phyloP scores from a whole-genome alignment of 495 filamentous ascomycete species.

The Annulohypoxylon moriforme region DNA sequence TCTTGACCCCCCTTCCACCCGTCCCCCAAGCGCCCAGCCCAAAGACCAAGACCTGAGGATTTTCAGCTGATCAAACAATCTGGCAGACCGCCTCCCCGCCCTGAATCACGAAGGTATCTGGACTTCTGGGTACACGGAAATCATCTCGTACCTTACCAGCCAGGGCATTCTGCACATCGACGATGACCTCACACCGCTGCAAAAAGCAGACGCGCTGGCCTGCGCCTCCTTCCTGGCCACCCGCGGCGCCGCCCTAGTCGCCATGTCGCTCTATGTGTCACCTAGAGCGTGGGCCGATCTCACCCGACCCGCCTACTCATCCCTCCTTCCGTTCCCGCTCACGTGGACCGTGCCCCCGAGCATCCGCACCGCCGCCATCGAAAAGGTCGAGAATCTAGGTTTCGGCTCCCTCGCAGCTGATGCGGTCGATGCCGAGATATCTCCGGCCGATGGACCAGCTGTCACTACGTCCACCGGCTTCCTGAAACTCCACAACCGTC shows the following conservation, averaged over 20 bases:
- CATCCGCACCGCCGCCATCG: conserved; percentile 72
- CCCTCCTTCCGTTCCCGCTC: conserved; percentile 81
- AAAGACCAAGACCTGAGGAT: conserved; percentile 28
- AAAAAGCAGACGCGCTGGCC: conserved; percentile 77
- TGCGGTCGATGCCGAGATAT: conserved; percentile 46
- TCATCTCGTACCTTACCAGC: conserved; percentile 75
- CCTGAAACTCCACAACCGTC: conserved; percentile 44
- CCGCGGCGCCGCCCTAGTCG: conserved; percentile 73
- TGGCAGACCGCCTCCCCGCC: conserved; percentile 77
- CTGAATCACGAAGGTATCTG: conserved; percentile 72
- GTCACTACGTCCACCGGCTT: conserved; percentile 46
- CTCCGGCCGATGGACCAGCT: conserved; percentile 43
- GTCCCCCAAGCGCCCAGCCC: background rate
- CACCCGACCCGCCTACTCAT: conserved; percentile 80
- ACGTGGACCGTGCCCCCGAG: conserved; percentile 81
- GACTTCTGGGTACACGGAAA: conserved; percentile 77
- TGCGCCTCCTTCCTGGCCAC: conserved; percentile 73
- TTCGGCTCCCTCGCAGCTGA: conserved; percentile 58
- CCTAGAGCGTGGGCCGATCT: conserved; percentile 79
- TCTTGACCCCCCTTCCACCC: conserved; percentile 33
- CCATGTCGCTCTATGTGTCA: conserved; percentile 88
- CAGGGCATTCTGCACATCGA: conserved; percentile 70
- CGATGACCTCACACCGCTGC: conserved; percentile 69
- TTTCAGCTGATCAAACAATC: conserved; percentile 30
- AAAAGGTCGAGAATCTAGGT: conserved; percentile 78